Evolutionary conservation across 2,329 filamentous ascomycete genomes (phyloP).

Genomic region (Amesomyces nigricolor): DNA sequence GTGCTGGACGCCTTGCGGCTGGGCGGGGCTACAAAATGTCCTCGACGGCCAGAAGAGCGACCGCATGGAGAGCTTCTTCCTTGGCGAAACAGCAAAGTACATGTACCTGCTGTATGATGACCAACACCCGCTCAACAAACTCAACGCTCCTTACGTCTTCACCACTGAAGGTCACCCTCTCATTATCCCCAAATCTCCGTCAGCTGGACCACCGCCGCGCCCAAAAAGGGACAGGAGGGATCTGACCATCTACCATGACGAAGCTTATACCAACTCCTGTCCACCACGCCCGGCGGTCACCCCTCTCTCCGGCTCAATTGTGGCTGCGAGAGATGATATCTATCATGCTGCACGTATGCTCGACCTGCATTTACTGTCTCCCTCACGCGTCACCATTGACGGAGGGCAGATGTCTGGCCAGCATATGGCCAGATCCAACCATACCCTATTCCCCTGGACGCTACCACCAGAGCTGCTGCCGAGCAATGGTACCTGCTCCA

Average conservation of each 20-base stretch:
- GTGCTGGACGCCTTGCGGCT: slow-evolving; percentile 87
- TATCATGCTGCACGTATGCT: slow-evolving; percentile 87
- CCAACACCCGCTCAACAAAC: slow-evolving; percentile 76
- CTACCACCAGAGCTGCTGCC: slow-evolving; percentile 72
- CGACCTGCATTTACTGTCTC: slow-evolving; percentile 57
- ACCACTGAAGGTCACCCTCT: slow-evolving; percentile 94
- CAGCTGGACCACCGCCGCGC: slow-evolving; percentile 24
- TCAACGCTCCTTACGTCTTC: slow-evolving; percentile 87
- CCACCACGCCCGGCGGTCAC: slow-evolving; percentile 54
- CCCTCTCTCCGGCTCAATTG: slow-evolving; percentile 70
- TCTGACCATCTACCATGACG: slow-evolving; percentile 32
- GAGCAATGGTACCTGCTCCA: slow-evolving; percentile 67
- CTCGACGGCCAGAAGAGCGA: slow-evolving; percentile 79
- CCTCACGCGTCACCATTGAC: slow-evolving; percentile 39
- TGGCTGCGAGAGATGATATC: slow-evolving; percentile 71
- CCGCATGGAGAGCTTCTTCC: slow-evolving; percentile 97
- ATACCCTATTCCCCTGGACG: slow-evolving; percentile 91
- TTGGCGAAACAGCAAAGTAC: slow-evolving; percentile 95
- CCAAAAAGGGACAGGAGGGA: slow-evolving; percentile 15
- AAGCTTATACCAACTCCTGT: slow-evolving; percentile 56
- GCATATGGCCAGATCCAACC: slow-evolving; percentile 51
- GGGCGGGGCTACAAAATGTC: slow-evolving; percentile 83
- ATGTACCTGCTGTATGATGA: slow-evolving; percentile 86
- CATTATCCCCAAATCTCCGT: slow-evolving; percentile 60
- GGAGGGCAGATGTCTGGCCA: slow-evolving; percentile 17